These are phyloP conservation scores for Begonia loranthoides DNA, from an alignment of 306 rosid species.

Conservation along the genomic window DNA sequence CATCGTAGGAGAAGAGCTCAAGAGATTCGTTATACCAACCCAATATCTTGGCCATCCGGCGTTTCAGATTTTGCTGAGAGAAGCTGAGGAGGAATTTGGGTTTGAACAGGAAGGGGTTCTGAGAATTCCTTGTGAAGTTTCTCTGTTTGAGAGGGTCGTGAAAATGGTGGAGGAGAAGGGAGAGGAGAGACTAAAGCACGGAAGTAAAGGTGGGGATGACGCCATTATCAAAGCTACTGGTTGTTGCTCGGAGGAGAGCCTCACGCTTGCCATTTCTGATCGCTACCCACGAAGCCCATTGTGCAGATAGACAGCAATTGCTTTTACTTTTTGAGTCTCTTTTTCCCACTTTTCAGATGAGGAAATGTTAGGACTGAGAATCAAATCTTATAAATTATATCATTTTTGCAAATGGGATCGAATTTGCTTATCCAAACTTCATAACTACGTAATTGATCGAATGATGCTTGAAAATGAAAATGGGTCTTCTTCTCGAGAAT, in stretches of 20 bases:
- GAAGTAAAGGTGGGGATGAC: constrained; percentile 18
- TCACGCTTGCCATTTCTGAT: constrained; percentile 21
- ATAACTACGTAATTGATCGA: too few relatives aligned
- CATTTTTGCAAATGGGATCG: background rate
- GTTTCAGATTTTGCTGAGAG: constrained; percentile 51
- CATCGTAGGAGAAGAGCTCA: constrained; percentile 61
- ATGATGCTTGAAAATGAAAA: too few relatives aligned
- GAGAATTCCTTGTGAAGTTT: constrained; percentile 74
- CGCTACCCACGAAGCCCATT: constrained; percentile 67
- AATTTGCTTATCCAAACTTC: too few relatives aligned
- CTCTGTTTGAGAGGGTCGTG: constrained; percentile 54
- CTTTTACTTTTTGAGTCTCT: constrained; percentile 4
- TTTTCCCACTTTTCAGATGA: constrained; percentile 14
- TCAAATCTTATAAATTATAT: background rate
- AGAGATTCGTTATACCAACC: constrained; percentile 68
- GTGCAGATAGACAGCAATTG: constrained; percentile 44
- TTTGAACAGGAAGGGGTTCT: constrained; percentile 76
- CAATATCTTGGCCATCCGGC: constrained; percentile 55
- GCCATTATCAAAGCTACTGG: constrained; percentile 19
- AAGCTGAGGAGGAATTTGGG: constrained; percentile 94
- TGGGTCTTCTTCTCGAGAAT: too few relatives aligned
- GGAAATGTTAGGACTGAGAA: constrained; percentile 14
- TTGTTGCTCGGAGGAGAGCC: constrained; percentile 37
- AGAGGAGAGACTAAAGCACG: constrained; percentile 6
- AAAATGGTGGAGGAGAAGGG: constrained; percentile 43